Evolutionary conservation across 495 filamentous ascomycete species (phyloP), one percentile per base, ranked within the genome.

Genomic region (Hypoxylon lienhwacheense): DNA sequence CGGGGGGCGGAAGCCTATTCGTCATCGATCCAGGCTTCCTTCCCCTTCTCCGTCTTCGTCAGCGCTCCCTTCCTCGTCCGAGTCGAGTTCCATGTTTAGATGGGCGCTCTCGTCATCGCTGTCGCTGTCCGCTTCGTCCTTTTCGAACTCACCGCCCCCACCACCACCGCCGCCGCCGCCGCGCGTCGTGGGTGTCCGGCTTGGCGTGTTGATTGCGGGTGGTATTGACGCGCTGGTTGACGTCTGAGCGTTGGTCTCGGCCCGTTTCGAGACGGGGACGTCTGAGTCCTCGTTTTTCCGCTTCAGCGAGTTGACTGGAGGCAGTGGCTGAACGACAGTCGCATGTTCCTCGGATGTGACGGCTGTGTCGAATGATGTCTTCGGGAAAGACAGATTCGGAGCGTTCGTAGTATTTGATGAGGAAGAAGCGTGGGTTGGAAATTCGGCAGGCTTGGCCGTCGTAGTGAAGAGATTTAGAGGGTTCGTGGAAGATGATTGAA

Each of bases 21-120:
- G 52, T 20, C 14, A 16, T n/a, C 55, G 67, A 58, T 11, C 63
- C 37, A 43, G 45, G 47, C 57, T 60, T 68, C 46, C 67, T 69
- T 68, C 46, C 67, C 68, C 44, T 66, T 61, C 56, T 65, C 70
- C 64, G 26, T 69, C 59, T 15, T 55, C 43, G 8, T 68, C 64
- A 3, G 59, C 59, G 0, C 65, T 65, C 2, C 57, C 63, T 0
- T 64, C 63, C 5, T 67, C 65, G 24, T 67, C 66, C 1, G 60
- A 48, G 29, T 69, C 67, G 1, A 72, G 58, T n/a, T 70, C 69
- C 66, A 72, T 70, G 14, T 70, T 64, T 16, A 74, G 60, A 46
- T 74, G 72, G 12, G 73, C 68, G 44, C 70, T 73, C 36, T 68
- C 71, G 22, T 70, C 54, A 35, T 70, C 69, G 36, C 61, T 66